Base-by-base conservation (phyloP, 1,284 basidiomycete genomes). In the Cryptococcus sp. region DNA sequence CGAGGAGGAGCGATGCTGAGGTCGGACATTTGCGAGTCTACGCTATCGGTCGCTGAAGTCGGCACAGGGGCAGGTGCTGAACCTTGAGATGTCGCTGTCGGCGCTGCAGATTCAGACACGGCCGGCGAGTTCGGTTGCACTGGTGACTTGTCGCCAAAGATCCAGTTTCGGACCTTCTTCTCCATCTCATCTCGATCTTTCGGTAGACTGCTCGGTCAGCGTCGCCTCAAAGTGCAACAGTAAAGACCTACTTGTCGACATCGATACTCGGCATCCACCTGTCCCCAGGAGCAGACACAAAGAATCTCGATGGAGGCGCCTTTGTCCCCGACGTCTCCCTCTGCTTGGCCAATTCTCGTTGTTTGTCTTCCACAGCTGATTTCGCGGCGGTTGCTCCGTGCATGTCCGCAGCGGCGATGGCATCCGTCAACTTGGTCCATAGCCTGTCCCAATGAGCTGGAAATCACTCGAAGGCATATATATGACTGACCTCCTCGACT, bases 381-480 rank as follows among this genome's bases (percentile, higher is more conserved):
- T 99, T 99, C 41, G 87, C 87, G 35, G 83, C 81, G 9, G 93
- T 97, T 11, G 95, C 95, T 22, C 83, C 85, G 62, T 92, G 89
- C 85, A 97, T 92, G 69, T 99, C 89, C 65, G 86, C 88, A 38
- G 77, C 76, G 45, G 80, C 74, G 73, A 98, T 97, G 18, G 93
- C 95, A 22, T 81, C 77, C 16, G 94, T 98, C 36, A 98, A 78
- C 48, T 84, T 80, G 34, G 77, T 67, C 94, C 94, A 98, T 44
- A 97, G 74, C 58, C 87, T 86, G 14, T 40, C 5, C 23, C 4
- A 14, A 14, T 18, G 19, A 7, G 12, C 14, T 22, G 21, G 12
- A 37, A 16, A 41, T 14, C 5, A 18, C 1, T 12, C 12, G 41
- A 18, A 31, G 19, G 31, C 4, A 24, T n/a, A n/a, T n/a, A n/a